Conservation (phyloP, 495 filamentous ascomycete genomes). For the Aspergillus heteromorphus region DNA sequence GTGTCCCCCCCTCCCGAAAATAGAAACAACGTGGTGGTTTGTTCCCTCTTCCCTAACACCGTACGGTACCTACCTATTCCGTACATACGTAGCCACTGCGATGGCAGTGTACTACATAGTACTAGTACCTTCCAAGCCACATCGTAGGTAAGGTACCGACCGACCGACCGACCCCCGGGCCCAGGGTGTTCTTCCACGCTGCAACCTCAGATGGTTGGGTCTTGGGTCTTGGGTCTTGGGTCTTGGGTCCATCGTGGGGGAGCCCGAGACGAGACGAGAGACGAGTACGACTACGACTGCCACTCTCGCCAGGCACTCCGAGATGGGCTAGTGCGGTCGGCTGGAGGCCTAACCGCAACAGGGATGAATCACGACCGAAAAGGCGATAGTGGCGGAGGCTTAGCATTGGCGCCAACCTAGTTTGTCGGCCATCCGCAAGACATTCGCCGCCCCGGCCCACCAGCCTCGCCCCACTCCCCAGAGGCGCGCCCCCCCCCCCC, state of each 20-base stretch:
- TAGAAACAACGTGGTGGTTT: background rate
- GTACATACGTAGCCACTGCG: background rate
- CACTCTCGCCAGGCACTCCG: background rate
- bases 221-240: too few species aligned
- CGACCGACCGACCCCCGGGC: too few species aligned
- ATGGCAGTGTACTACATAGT: background rate
- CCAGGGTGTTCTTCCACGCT: too few species aligned
- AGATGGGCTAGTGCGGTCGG: background rate
- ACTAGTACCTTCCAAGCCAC: background rate
- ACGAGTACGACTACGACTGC: background rate
- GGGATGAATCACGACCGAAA: background rate
- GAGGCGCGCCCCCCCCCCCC: slow-evolving; percentile 6
- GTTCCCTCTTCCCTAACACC: too few species aligned
- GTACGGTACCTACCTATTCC: too few species aligned
- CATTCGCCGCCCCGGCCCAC: background rate
- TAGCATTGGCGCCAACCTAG: slow-evolving; percentile 23
- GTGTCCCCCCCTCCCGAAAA: background rate
- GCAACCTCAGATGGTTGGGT: too few species aligned
- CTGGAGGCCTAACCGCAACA: background rate
- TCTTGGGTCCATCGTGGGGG: too few species aligned
- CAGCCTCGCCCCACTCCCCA: slow-evolving; percentile 6
- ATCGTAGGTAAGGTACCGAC: too few species aligned
- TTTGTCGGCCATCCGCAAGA: slow-evolving; percentile 8
- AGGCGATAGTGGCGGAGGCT: slow-evolving; percentile 20
- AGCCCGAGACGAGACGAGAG: too few species aligned